A percentile compares a stretch with the other conserved stretches of the same genome.
These are phyloP conservation scores for Terfezia boudieri DNA, from an alignment of 495 filamentous ascomycete genomes.

Conservation along the genomic window DNA sequence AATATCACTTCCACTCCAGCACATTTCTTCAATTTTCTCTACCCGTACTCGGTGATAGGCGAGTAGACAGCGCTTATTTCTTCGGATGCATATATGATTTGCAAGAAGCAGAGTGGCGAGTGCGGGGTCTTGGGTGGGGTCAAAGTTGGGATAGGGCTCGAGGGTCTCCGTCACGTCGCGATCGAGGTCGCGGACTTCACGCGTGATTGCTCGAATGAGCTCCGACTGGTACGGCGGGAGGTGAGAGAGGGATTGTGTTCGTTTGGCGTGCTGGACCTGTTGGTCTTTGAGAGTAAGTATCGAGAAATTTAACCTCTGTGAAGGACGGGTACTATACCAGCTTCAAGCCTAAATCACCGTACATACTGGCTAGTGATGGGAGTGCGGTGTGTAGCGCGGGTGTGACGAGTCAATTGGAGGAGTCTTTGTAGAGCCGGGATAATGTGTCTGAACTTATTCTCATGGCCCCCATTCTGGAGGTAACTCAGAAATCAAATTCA, in stretches of 20 bases:
- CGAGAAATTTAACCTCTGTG: neutral
- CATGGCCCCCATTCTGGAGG: no score
- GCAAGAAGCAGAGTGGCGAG: constrained; percentile 75
- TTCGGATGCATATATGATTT: constrained; percentile 80
- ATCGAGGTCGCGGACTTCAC: constrained; percentile 87
- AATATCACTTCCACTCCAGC: constrained; percentile 74
- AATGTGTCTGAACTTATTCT: no score
- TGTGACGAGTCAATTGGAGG: no score
- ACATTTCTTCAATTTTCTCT: constrained; percentile 82
- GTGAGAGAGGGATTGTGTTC: constrained; percentile 68
- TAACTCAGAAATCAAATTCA: no score
- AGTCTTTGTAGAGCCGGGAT: no score
- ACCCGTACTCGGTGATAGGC: constrained; percentile 81
- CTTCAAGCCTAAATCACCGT: constrained; percentile 80
- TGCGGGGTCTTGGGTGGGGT: constrained; percentile 63
- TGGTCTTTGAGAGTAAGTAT: constrained; percentile 7
- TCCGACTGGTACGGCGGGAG: constrained; percentile 89
- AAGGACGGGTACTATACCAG: constrained; percentile 27
- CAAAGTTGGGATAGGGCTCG: constrained; percentile 65
- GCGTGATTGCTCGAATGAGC: constrained; percentile 62
- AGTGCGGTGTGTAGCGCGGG: neutral
- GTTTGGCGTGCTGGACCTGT: constrained; percentile 91
- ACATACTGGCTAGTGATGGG: constrained; percentile 32
- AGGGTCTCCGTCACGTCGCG: constrained; percentile 65
- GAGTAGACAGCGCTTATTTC: constrained; percentile 89